phyloP scores from a whole-genome alignment of 805 yeast genomes.

The Maudiozyma saulgeensis region DNA sequence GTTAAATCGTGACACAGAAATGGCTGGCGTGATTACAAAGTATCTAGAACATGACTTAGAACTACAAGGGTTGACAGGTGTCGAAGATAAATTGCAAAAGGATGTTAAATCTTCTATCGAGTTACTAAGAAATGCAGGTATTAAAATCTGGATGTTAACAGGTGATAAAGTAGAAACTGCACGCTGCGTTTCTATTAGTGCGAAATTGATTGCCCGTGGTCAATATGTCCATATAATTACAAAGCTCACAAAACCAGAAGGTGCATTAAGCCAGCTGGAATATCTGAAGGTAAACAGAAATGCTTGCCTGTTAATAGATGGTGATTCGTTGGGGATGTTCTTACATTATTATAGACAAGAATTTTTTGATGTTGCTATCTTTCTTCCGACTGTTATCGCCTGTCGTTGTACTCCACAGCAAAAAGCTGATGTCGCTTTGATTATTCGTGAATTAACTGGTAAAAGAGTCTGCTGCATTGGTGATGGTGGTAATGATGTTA shows the following conservation, averaged over 20 bases:
- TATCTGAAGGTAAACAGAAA: conserved; percentile 48
- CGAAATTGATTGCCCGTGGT: conserved; percentile 85
- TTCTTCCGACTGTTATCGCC: conserved; percentile 89
- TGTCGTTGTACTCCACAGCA: conserved; percentile 99
- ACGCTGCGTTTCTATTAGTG: conserved; percentile 92
- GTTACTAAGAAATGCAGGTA: conserved; percentile 87
- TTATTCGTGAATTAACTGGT: conserved; percentile 70
- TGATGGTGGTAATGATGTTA: conserved; percentile 98
- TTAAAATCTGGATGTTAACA: conserved; percentile 97
- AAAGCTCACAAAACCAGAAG: conserved; percentile 44
- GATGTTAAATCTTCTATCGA: conserved; percentile 91
- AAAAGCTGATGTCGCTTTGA: conserved; percentile 85
- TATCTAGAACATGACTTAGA: conserved; percentile 78
- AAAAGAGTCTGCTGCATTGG: conserved; percentile 96
- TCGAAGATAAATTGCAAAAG: conserved; percentile 86
- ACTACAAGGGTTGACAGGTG: conserved; percentile 88
- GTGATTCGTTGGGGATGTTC: conserved; percentile 73
- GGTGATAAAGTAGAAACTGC: conserved; percentile 99
- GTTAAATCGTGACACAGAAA: conserved; percentile 65
- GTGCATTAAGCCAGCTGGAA: conserved; percentile 70
- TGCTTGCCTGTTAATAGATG: conserved; percentile 78
- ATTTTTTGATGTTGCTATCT: conserved; percentile 68
- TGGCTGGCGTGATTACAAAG: conserved; percentile 58
- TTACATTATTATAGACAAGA: conserved; percentile 55
- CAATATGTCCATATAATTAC: conserved; percentile 86